Evolutionary conservation across 768 basidiomycete genomes (phyloP).

Genomic region (Amanita muscaria): DNA sequence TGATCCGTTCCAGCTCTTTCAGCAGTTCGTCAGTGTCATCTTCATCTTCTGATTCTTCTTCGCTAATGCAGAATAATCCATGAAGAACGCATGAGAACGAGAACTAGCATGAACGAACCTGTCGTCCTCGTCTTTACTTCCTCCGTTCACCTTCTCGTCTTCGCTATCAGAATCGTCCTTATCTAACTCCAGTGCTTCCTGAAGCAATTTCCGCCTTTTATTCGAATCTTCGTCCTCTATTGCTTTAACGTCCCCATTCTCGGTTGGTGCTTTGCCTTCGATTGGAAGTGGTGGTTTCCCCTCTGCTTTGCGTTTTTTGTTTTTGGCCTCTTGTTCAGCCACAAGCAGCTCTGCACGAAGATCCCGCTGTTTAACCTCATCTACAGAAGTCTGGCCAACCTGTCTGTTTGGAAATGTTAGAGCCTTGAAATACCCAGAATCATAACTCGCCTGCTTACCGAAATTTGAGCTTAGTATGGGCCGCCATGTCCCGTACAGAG

Average conservation of each 20-base stretch:
- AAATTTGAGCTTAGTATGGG: slow-evolving; percentile 98
- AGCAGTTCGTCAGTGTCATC: slow-evolving; percentile 91
- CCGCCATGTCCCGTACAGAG: slow-evolving; percentile 88
- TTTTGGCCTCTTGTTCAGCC: slow-evolving; percentile 81
- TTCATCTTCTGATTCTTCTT: slow-evolving; percentile 66
- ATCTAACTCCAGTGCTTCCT: slow-evolving; percentile 82
- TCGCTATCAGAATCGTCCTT: slow-evolving; percentile 77
- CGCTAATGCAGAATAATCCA: slow-evolving; percentile 19
- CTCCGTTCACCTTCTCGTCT: slow-evolving; percentile 36
- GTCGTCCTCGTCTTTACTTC: slow-evolving; percentile 27
- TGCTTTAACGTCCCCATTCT: slow-evolving; percentile 1
- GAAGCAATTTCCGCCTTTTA: slow-evolving; percentile 82
- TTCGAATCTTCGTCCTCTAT: slow-evolving; percentile 47
- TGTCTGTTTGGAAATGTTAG: slow-evolving; percentile 39
- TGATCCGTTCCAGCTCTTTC: slow-evolving; percentile 97
- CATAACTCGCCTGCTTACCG: slow-evolving; percentile 39
- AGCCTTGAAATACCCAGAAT: slow-evolving; percentile 1
- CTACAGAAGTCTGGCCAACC: slow-evolving; percentile 78
- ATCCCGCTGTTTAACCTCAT: slow-evolving; percentile 73
- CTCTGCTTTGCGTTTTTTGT: slow-evolving; percentile 89
- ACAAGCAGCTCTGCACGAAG: slow-evolving; percentile 72
- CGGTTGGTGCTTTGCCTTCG: slow-evolving; percentile 24
- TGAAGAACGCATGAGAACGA: background rate
- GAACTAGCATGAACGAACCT: slow-evolving; percentile 28
- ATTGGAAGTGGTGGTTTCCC: slow-evolving; percentile 49